Base-by-base conservation (phyloP, 495 filamentous ascomycete species). In the Penicillium cataractarum region DNA sequence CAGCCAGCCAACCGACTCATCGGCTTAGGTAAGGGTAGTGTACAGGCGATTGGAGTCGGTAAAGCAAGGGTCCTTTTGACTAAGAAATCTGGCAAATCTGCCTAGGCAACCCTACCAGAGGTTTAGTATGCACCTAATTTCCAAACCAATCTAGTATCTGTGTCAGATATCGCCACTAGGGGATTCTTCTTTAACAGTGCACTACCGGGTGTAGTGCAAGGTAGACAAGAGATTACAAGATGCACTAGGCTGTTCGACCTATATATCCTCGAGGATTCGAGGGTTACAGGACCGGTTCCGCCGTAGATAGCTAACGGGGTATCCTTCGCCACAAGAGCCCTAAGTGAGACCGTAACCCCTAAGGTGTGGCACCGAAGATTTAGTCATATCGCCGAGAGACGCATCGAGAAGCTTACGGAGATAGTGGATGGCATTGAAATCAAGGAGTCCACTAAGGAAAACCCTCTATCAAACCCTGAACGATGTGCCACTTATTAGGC, bases 391-490 rank as follows among this genome's bases (percentile, higher is more conserved):
- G 19, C 22, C 22, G 10, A 46, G 0, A 3, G 19, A 0, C 17
- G 24, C 3, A 29, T 57, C 7, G 7, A 46, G 15, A 6, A 21
- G 5, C 12, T 46, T 3, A 39, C 37, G 6, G 15, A 44, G 22
- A 57, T 57, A 24, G 55, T 57, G 4, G 15, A 57, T 6, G 39
- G 55, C 37, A 42, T 57, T 6, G 37, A 27, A 8, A 32, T 57
- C 12, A 46, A 29, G 39, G 39, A 12, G 17, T 0, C 0, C 12
- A 19, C 8, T n/a, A 19, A 31, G 8, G 22, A 46, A 31, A 35
- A 29, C 6, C 9, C 39, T 13, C 5, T 19, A 24, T 44, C 12
- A 13, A 50, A 50, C 15, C 48, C 48, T 26, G 48, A 50, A 31
- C 9, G 4, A 10, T 54, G 22, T 31, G 24, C 13, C 4, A 29